Conservation (phyloP, 768 basidiomycete species). For the Kwoniella sp. region DNA sequence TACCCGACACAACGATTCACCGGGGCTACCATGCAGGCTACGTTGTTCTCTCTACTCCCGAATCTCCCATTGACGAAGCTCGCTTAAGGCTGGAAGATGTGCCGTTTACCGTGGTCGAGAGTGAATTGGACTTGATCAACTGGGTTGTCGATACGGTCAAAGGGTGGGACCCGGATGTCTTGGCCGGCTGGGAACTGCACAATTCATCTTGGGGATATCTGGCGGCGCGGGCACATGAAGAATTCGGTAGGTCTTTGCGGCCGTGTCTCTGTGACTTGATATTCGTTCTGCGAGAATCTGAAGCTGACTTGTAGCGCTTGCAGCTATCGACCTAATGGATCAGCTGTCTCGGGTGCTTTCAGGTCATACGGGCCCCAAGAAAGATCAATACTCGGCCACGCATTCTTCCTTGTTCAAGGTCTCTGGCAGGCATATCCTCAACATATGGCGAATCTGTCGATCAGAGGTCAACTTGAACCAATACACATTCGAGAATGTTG, state of each 20-base stretch:
- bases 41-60: constrained; percentile 40
- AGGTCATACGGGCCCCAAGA: constrained; percentile 43
- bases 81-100: constrained; percentile 58
- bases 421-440: constrained; percentile 84
- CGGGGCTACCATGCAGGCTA: constrained; percentile 53
- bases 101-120: constrained; percentile 59
- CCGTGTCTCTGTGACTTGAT: too few species aligned
- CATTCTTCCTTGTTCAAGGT: constrained; percentile 82
- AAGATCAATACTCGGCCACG: constrained; percentile 67
- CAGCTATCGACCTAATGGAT: constrained; percentile 74
- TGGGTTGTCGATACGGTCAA: constrained; percentile 70
- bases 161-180: constrained; percentile 83
- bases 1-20: constrained; percentile 40
- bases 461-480: constrained; percentile 74
- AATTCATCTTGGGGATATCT: constrained; percentile 88
- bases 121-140: constrained; percentile 82
- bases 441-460: constrained; percentile 89
- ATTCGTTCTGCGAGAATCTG: too few species aligned
- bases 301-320: constrained; percentile 19
- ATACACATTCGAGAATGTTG: constrained; percentile 89
- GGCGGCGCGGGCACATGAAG: constrained; percentile 63
- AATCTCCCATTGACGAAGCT: constrained; percentile 18
- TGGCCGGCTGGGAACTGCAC: constrained; percentile 92
- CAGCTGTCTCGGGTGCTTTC: constrained; percentile 74
- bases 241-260: constrained; percentile 42